Conservation (phyloP, 164 flowering plant species). For the Nymphaea colorata region DNA sequence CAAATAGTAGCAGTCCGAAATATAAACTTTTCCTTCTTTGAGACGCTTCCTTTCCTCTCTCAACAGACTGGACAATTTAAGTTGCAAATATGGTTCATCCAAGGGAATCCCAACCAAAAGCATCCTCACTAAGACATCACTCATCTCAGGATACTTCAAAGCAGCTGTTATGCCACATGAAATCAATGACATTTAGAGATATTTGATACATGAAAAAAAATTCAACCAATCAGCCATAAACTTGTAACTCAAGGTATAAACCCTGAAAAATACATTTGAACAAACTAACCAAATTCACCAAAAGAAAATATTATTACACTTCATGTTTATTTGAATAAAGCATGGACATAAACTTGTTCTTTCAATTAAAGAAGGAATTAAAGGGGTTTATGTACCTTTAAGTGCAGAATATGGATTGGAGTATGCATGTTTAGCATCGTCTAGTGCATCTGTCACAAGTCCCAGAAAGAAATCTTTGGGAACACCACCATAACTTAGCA, state of each 20-base stretch:
- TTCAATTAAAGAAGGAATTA: too few species aligned
- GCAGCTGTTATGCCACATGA: conserved; percentile 31
- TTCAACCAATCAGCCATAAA: too few species aligned
- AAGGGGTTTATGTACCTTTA: too few species aligned
- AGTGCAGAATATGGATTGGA: not conserved
- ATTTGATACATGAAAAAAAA: too few species aligned
- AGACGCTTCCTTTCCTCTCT: conserved; percentile 39
- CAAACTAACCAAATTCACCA: too few species aligned
- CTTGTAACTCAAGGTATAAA: too few species aligned
- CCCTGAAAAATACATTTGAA: too few species aligned
- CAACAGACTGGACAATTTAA: conserved; percentile 25
- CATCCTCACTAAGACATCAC: conserved; percentile 45
- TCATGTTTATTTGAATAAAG: too few species aligned
- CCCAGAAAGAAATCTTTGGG: conserved; percentile 33
- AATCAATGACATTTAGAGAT: not conserved
- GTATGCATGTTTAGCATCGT: conserved; percentile 25
- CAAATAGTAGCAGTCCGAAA: conserved; percentile 47
- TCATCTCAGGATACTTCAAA: conserved; percentile 29
- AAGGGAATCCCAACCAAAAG: conserved; percentile 62
- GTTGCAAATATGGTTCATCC: conserved; percentile 56
- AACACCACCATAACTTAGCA: conserved; percentile 65
- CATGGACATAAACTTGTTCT: too few species aligned
- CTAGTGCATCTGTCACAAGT: conserved; percentile 30
- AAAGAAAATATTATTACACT: too few species aligned
- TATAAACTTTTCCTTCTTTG: conserved; percentile 47